phyloP scores from a whole-genome alignment of 345 rosid species.

The Citrus australasica region DNA sequence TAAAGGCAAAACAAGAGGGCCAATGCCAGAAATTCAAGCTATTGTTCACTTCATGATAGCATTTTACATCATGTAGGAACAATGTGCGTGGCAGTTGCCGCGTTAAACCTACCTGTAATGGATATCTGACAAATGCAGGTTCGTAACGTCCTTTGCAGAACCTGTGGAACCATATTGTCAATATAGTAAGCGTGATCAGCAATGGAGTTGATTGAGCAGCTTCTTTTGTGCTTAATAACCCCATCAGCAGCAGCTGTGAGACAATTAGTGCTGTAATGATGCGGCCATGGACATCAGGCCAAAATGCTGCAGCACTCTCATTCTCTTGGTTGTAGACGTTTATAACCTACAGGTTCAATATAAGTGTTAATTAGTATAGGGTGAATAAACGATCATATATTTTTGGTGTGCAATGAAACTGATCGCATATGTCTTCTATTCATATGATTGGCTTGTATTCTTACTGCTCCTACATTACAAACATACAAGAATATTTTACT shows the following conservation, averaged over 20 bases:
- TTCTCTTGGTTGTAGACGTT: slow-evolving; percentile 91
- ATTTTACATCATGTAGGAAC: not conserved
- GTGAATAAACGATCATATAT: no score
- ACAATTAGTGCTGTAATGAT: slow-evolving; percentile 61
- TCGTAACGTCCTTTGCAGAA: slow-evolving; percentile 87
- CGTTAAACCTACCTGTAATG: slow-evolving; percentile 57
- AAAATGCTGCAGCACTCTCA: slow-evolving; percentile 91
- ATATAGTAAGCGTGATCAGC: slow-evolving; percentile 70
- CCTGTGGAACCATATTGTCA: slow-evolving; percentile 76
- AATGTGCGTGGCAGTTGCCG: not conserved
- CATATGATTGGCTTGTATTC: not conserved
- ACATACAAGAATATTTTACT: not conserved
- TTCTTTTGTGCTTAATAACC: slow-evolving; percentile 72
- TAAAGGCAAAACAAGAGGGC: not conserved
- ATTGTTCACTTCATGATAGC: no score
- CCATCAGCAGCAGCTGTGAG: slow-evolving; percentile 80
- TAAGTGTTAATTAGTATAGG: not conserved
- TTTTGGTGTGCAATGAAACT: no score
- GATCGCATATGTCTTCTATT: not conserved
- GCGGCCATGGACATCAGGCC: slow-evolving; percentile 93
- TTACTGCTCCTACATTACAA: not conserved
- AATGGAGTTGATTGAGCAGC: slow-evolving; percentile 92
- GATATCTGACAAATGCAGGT: slow-evolving; percentile 72
- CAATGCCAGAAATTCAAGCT: not conserved
- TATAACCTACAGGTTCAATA: slow-evolving; percentile 49